These are phyloP conservation scores for Kwoniella shivajii DNA, from an alignment of 1,284 basidiomycete genomes.

Conservation along the genomic window DNA sequence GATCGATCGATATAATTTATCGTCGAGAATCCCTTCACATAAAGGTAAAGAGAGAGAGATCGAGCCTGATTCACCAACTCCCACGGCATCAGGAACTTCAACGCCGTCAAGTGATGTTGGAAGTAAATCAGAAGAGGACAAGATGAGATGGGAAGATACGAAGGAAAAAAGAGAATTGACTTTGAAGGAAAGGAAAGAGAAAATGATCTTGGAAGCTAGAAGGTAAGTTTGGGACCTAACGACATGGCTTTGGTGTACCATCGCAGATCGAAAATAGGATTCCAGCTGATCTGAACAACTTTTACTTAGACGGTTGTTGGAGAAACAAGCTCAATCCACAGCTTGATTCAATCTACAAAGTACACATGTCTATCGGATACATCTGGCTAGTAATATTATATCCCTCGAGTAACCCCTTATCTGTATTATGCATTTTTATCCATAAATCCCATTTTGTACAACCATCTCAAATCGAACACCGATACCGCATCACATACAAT, in stretches of 20 bases:
- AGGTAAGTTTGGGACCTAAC: slow-evolving; percentile 28
- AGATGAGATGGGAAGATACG: slow-evolving; percentile 46
- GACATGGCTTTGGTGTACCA: background rate
- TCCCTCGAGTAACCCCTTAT: too few relatives aligned
- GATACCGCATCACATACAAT: too few relatives aligned
- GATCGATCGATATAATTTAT: slow-evolving; percentile 45
- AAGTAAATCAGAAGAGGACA: background rate
- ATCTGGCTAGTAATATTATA: background rate
- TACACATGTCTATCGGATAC: background rate
- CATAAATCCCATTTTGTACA: background rate
- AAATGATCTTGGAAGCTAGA: slow-evolving; percentile 51
- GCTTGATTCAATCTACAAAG: background rate
- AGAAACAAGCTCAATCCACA: slow-evolving; percentile 29
- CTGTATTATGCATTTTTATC: too few relatives aligned
- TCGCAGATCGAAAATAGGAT: background rate
- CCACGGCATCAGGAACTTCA: background rate
- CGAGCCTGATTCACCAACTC: background rate
- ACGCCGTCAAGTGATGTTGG: background rate
- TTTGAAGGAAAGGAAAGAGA: slow-evolving; percentile 48
- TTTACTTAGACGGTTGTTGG: slow-evolving; percentile 39
- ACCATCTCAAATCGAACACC: too few relatives aligned
- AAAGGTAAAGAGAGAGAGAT: slow-evolving; percentile 34
- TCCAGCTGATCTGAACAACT: background rate
- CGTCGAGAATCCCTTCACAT: slow-evolving; percentile 15
- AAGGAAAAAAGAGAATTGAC: slow-evolving; percentile 46